Conservation (phyloP, 257 asterid genomes). For the Nyctanthes arbortristis region DNA sequence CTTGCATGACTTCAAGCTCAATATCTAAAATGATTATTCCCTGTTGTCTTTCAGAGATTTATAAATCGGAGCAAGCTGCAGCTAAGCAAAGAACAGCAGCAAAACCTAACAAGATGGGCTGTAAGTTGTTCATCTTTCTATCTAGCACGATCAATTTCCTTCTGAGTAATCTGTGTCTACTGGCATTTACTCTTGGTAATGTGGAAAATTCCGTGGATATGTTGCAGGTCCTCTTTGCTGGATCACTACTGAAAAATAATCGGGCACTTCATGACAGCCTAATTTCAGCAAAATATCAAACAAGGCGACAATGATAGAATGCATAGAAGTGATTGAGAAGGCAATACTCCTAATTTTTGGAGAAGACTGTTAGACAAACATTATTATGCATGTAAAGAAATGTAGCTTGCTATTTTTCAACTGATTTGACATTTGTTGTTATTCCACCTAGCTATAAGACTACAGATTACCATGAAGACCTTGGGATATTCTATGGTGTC, state of each 20-base stretch:
- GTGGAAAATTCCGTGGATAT: neutral
- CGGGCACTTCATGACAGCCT: conserved; percentile 68
- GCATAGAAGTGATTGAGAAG: conserved; percentile 91
- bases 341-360: conserved; percentile 23
- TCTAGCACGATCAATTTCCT: no score
- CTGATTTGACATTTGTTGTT: neutral
- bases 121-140: conserved; percentile 44
- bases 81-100: conserved; percentile 90
- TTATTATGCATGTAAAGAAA: no score
- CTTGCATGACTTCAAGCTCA: neutral
- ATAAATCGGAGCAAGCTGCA: conserved; percentile 86
- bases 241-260: conserved; percentile 75
- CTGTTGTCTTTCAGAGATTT: conserved; percentile 62
- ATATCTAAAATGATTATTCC: neutral
- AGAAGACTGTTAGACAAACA: neutral
- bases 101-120: conserved; percentile 98
- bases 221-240: conserved; percentile 76
- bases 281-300: conserved; percentile 71
- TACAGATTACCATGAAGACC: neutral
- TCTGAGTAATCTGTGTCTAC: neutral
- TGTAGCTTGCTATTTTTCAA: no score
- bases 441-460: neutral
- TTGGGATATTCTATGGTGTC: no score
- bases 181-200: neutral
- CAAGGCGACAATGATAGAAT: conserved; percentile 77